These are phyloP conservation scores for Agrocybe pediades DNA, from an alignment of 768 basidiomycete genomes.

Conservation along the genomic window DNA sequence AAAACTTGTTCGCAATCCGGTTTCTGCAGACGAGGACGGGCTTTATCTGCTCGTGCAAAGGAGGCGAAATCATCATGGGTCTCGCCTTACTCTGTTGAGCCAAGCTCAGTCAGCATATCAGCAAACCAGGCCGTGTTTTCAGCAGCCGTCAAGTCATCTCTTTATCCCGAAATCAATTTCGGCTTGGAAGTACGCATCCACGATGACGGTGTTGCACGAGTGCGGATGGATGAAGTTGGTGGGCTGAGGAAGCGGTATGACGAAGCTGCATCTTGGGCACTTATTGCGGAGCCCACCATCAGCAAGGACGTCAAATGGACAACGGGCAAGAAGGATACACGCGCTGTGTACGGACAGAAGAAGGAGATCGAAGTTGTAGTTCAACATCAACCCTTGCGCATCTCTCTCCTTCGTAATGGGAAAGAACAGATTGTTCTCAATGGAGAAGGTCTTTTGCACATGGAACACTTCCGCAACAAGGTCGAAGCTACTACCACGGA, in stretches of 20 bases:
- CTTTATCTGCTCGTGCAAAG: constrained; percentile 72
- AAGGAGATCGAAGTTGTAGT: constrained; percentile 69
- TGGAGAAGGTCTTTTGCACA: constrained; percentile 86
- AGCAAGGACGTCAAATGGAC: constrained; percentile 65
- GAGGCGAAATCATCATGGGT: constrained; percentile 62
- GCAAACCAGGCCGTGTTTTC: constrained; percentile 63
- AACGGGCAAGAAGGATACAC: constrained; percentile 62
- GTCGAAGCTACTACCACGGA: constrained; percentile 42
- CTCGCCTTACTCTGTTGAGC: constrained; percentile 85
- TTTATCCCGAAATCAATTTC: constrained; percentile 87
- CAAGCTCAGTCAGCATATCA: constrained; percentile 52
- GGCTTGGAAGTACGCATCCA: constrained; percentile 82
- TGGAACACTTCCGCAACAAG: constrained; percentile 94
- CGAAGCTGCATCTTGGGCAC: constrained; percentile 89
- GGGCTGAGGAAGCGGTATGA: constrained; percentile 86
- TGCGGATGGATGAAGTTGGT: constrained; percentile 88
- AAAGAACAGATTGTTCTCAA: constrained; percentile 89
- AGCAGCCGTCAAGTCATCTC: constrained; percentile 73
- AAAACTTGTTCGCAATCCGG: constrained; percentile 94
- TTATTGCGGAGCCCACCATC: constrained; percentile 70
- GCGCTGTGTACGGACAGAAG: constrained; percentile 65
- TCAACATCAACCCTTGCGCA: constrained; percentile 71
- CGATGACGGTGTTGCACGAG: constrained; percentile 85
- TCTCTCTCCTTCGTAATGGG: constrained; percentile 72
- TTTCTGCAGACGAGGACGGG: constrained; percentile 88